A percentile compares a stretch with the other conserved stretches of the same genome.
These are phyloP conservation scores for Nyctanthes arbortristis DNA, from an alignment of 257 asterid species.

Conservation along the genomic window DNA sequence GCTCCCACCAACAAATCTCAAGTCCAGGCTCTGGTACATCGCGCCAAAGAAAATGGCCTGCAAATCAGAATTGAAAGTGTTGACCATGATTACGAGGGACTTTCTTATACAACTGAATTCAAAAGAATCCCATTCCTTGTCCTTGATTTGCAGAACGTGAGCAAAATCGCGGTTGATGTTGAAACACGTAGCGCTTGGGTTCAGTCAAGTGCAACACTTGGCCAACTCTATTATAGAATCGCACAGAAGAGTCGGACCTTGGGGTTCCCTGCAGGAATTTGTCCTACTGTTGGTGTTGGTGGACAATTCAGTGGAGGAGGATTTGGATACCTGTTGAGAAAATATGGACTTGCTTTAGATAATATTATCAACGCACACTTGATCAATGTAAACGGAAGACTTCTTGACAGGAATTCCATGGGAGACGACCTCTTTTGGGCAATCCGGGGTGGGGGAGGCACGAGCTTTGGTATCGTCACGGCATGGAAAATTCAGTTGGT, in stretches of 20 bases:
- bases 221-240: constrained; percentile 21
- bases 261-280: constrained; percentile 27
- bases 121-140: constrained; percentile 23
- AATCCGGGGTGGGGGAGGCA: constrained; percentile 35
- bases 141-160: constrained; percentile 34
- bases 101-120: constrained; percentile 34
- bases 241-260: constrained; percentile 16
- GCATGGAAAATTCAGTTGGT: constrained; percentile 33
- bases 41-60: constrained; percentile 16
- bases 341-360: constrained; percentile 36
- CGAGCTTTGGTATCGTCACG: constrained; percentile 30
- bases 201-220: constrained; percentile 33
- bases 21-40: constrained; percentile 11
- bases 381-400: constrained; percentile 31
- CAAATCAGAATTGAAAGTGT: constrained; percentile 34
- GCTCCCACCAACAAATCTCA: constrained; percentile 24
- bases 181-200: constrained; percentile 32
- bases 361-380: constrained; percentile 33
- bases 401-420: constrained; percentile 31
- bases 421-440: constrained; percentile 39
- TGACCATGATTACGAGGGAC: constrained; percentile 45
- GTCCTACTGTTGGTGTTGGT: constrained; percentile 33
- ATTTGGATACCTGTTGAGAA: constrained; percentile 29
- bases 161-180: constrained; percentile 8
- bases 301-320: constrained; percentile 36